A percentile compares a stretch with the other conserved stretches of the same genome.
Evolutionary conservation across 164 flowering plant species (phyloP).

Genomic region (Magnolia sinica): DNA sequence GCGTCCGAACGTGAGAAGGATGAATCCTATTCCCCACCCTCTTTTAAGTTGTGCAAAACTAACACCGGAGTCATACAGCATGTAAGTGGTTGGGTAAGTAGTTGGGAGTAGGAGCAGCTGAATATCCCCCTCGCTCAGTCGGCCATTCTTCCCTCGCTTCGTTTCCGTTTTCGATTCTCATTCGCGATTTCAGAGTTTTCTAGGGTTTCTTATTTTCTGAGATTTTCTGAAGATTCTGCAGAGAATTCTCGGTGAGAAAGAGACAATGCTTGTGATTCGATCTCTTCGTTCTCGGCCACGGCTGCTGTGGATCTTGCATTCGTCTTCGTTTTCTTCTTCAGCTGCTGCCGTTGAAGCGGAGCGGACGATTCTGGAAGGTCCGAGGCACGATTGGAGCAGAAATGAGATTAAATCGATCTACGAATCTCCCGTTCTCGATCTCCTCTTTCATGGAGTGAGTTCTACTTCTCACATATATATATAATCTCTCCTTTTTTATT

Average conservation of each 20-base stretch:
- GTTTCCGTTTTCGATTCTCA: background rate
- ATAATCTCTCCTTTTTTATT: no score
- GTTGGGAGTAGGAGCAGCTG: no score
- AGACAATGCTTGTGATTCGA: constrained; percentile 22
- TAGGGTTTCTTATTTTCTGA: background rate
- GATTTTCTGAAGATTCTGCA: background rate
- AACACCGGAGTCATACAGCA: no score
- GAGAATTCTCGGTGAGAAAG: background rate
- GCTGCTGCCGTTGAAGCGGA: constrained; percentile 85
- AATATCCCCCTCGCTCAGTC: background rate
- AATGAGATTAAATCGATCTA: constrained; percentile 64
- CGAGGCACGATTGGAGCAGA: constrained; percentile 75
- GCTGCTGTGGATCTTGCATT: constrained; percentile 1
- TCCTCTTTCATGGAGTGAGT: constrained; percentile 91
- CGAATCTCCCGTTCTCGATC: constrained; percentile 91
- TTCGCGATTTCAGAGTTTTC: background rate
- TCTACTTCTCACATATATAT: constrained; percentile 3
- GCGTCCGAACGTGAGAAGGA: no score
- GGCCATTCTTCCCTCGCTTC: background rate
- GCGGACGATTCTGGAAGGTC: constrained; percentile 63
- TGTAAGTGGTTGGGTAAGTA: no score
- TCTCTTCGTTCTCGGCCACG: constrained; percentile 13
- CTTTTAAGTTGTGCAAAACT: no score
- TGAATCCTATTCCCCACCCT: no score
- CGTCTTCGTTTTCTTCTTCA: constrained; percentile 26